Conservation (phyloP, 2,329 filamentous ascomycete species). For the Verticillium dahliae region DNA sequence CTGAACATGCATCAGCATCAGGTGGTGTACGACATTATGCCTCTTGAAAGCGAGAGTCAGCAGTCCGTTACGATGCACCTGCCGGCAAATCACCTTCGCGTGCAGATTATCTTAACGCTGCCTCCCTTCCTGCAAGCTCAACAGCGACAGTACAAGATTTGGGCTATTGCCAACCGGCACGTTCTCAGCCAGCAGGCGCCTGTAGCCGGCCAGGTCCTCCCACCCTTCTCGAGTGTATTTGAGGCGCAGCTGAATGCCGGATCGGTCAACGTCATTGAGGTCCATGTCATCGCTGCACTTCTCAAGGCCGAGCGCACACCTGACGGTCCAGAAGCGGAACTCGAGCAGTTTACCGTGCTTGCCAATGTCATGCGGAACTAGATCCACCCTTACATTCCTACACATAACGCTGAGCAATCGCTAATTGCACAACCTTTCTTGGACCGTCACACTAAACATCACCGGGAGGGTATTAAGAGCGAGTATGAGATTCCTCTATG, state of each 20-base stretch:
- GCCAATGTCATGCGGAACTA: conserved; percentile 57
- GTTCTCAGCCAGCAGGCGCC: conserved; percentile 46
- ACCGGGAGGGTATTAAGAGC: neutral
- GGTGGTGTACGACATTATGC: conserved; percentile 54
- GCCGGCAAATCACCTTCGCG: conserved; percentile 58
- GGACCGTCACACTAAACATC: neutral
- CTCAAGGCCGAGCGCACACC: conserved; percentile 50
- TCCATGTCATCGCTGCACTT: conserved; percentile 70
- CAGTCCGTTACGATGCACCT: conserved; percentile 69
- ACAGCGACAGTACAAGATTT: conserved; percentile 67
- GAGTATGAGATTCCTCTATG: neutral
- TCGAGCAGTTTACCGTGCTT: conserved; percentile 74
- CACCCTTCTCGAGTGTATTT: conserved; percentile 60
- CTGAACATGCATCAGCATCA: conserved; percentile 42
- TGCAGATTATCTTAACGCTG: conserved; percentile 65
- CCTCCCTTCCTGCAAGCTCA: conserved; percentile 52
- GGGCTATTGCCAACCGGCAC: conserved; percentile 63
- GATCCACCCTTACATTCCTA: conserved; percentile 2
- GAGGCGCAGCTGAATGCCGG: conserved; percentile 67
- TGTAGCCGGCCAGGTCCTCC: conserved; percentile 46
- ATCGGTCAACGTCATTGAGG: conserved; percentile 64
- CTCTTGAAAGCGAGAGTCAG: conserved; percentile 59
- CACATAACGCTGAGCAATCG: neutral
- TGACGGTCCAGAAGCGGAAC: conserved; percentile 59
- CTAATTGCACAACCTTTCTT: neutral